Percentiles rank a stretch among this genome's conserved stretches.
Evolutionary conservation across 176 grass and related monocot genomes (phyloP).

Genomic region (Aegilops bicornis): DNA sequence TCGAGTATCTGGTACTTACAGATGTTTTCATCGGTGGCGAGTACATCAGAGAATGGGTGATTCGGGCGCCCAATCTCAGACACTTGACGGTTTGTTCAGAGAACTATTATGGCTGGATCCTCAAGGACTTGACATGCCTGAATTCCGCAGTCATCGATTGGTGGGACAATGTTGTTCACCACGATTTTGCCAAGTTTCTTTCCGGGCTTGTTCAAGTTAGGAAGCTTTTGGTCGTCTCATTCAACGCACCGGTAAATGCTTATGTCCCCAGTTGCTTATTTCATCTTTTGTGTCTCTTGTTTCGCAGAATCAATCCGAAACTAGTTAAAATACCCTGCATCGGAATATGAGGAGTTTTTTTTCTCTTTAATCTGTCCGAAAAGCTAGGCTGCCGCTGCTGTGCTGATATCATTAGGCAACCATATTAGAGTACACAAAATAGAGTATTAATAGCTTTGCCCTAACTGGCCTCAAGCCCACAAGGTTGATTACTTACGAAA

Average conservation of each 20-base stretch:
- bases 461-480: no score
- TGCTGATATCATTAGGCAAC: background rate
- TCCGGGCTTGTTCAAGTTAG: background rate
- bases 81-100: slow-evolving; percentile 13
- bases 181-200: background rate
- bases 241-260: background rate
- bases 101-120: slow-evolving; percentile 24
- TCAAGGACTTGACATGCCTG: slow-evolving; percentile 14
- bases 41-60: slow-evolving; percentile 2
- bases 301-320: background rate
- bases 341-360: background rate
- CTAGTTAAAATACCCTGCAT: background rate
- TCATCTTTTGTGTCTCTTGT: background rate
- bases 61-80: slow-evolving; percentile 24
- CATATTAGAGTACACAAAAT: background rate
- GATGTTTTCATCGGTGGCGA: background rate
- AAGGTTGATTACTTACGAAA: no score
- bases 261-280: background rate
- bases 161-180: background rate
- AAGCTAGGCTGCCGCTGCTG: background rate
- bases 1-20: background rate
- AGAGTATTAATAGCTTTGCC: background rate
- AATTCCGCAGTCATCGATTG: slow-evolving; percentile 7
- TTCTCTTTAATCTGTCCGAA: background rate
- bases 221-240: background rate